These are phyloP conservation scores for Castanospermum australe DNA, from an alignment of 306 rosid species.

Conservation along the genomic window DNA sequence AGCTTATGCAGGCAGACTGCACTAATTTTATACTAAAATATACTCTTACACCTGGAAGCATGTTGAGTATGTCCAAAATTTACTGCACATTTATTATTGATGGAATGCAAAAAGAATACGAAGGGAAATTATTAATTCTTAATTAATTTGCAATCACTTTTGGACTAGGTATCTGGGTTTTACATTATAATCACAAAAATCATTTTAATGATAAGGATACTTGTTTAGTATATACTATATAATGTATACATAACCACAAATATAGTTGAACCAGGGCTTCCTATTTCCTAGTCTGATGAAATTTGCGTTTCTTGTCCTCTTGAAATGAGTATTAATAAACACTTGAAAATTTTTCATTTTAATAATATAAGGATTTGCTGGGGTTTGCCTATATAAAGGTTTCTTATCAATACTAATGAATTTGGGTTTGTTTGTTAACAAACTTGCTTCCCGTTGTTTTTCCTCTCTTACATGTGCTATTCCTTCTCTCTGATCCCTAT, in stretches of 20 bases:
- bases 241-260: background rate
- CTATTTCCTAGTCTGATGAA: background rate
- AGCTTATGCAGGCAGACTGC: background rate
- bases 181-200: background rate
- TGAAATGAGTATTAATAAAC: background rate
- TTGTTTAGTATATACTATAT: background rate
- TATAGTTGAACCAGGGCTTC: background rate
- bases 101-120: background rate
- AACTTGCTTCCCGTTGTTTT: background rate
- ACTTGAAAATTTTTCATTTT: background rate
- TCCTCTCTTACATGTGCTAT: background rate
- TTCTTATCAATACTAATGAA: background rate
- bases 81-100: background rate
- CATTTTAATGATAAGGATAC: background rate
- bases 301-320: background rate
- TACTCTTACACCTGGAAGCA: background rate
- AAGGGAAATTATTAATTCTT: background rate
- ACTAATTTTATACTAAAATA: background rate
- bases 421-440: background rate
- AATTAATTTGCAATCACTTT: background rate
- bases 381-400: background rate
- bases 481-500: background rate
- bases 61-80: slow-evolving; percentile 1
- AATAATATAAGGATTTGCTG: background rate
- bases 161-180: background rate